Percentiles rank a stretch among this genome's conserved stretches.
phyloP scores from a whole-genome alignment of 805 yeast genomes.

The Ogataea ganodermae region DNA sequence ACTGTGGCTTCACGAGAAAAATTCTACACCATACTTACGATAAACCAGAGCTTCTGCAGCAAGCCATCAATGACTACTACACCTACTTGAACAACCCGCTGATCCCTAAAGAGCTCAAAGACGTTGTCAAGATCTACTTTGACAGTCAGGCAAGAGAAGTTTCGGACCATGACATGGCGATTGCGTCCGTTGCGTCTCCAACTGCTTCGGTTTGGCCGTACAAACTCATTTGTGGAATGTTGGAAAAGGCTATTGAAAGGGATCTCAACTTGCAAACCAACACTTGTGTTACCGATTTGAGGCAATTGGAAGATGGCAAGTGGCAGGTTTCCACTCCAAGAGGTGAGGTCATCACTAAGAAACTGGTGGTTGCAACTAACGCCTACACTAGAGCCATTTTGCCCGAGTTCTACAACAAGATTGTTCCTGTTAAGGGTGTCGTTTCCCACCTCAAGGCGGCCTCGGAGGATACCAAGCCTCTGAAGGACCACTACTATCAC shows the following conservation, averaged over 20 bases:
- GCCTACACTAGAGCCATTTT: conserved; percentile 35
- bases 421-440: conserved; percentile 40
- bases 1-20: conserved; percentile 40
- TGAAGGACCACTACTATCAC: conserved; percentile 23
- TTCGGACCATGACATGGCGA: conserved; percentile 31
- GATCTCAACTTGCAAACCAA: conserved; percentile 46
- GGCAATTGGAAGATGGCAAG: conserved; percentile 26
- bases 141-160: conserved; percentile 34
- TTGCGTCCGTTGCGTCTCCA: conserved; percentile 39
- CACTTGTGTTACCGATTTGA: conserved; percentile 39
- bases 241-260: conserved; percentile 34
- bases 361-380: conserved; percentile 42
- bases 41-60: conserved; percentile 13
- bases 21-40: conserved; percentile 39
- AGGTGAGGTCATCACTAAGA: conserved; percentile 31
- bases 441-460: conserved; percentile 31
- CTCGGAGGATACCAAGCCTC: conserved; percentile 6
- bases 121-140: conserved; percentile 32
- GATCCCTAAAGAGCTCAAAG: conserved; percentile 30
- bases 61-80: conserved; percentile 25
- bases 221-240: conserved; percentile 39
- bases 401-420: conserved; percentile 31
- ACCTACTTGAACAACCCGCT: conserved; percentile 32
- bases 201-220: conserved; percentile 50
- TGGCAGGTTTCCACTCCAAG: conserved; percentile 37